Evolutionary conservation across 2,329 filamentous ascomycete species (phyloP).

Genomic region (Fusarium albosuccineum): DNA sequence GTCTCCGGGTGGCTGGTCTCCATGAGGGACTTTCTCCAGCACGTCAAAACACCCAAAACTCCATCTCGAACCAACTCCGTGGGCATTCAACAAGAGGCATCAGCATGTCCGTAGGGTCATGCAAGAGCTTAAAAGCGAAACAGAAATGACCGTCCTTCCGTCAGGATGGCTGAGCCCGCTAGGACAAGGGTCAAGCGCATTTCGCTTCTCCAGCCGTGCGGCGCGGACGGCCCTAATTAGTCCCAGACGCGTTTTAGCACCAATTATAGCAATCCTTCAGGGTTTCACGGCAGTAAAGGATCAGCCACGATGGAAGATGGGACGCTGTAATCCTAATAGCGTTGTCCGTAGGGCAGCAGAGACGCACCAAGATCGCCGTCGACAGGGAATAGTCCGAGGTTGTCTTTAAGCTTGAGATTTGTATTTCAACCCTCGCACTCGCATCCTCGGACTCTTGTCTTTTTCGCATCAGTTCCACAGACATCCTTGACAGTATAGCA

Average conservation of each 20-base stretch:
- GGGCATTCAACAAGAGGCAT: neutral
- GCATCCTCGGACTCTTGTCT: too few relatives aligned
- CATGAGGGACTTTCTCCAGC: too few relatives aligned
- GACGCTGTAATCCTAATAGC: neutral
- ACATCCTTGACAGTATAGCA: too few relatives aligned
- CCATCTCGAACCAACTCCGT: neutral
- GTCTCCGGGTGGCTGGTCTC: too few relatives aligned
- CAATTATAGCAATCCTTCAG: neutral
- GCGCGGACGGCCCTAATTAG: neutral
- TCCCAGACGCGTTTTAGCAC: neutral
- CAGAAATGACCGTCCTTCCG: constrained; percentile 1
- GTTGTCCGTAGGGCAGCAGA: constrained; percentile 6
- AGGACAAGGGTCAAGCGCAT: neutral
- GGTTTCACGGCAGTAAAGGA: constrained; percentile 9
- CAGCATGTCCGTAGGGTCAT: neutral
- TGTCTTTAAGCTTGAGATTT: neutral
- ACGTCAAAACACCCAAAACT: too few relatives aligned
- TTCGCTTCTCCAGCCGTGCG: neutral
- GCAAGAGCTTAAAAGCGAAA: neutral
- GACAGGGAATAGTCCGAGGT: neutral
- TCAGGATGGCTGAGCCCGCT: constrained; percentile 8
- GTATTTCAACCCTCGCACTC: neutral
- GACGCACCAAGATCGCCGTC: neutral
- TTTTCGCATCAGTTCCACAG: neutral
- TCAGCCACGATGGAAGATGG: neutral